Conservation (phyloP, 192 early-diverging fungal genomes). For the Podila verticillata region DNA sequence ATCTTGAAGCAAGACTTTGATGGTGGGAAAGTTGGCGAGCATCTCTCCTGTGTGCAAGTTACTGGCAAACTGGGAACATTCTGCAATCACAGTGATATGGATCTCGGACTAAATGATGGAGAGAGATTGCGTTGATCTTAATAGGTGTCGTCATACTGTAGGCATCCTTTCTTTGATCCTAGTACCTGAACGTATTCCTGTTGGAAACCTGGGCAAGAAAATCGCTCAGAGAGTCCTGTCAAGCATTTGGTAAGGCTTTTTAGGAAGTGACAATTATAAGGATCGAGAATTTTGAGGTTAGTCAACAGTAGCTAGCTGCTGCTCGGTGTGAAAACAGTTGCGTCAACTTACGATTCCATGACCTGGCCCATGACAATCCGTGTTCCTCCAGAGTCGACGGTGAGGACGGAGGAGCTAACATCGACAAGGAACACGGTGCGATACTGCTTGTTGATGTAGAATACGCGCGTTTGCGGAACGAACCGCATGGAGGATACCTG, state of each 20-base stretch:
- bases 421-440: conserved; percentile 77
- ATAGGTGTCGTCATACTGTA: not conserved
- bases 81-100: conserved; percentile 65
- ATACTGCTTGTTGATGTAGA: conserved; percentile 64
- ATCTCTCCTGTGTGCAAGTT: conserved; percentile 65
- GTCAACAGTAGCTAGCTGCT: not conserved
- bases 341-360: conserved; percentile 55
- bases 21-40: conserved; percentile 66
- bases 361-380: conserved; percentile 61
- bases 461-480: conserved; percentile 74
- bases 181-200: conserved; percentile 38
- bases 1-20: conserved; percentile 65
- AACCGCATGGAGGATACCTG: conserved; percentile 48
- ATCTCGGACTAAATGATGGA: conserved; percentile 45
- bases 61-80: conserved; percentile 70
- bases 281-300: not conserved
- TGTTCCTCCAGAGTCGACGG: conserved; percentile 55
- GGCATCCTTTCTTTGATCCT: too few species aligned
- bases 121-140: not conserved
- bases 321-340: not conserved
- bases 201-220: conserved; percentile 40
- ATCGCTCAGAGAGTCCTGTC: conserved; percentile 37
- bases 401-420: conserved; percentile 72
- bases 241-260: conserved; percentile 43
- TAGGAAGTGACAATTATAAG: conserved; percentile 4